Evolutionary conservation across 805 yeast species (phyloP), one percentile per base, ranked within the genome.

Genomic region (Wickerhamomyces xylosicus): DNA sequence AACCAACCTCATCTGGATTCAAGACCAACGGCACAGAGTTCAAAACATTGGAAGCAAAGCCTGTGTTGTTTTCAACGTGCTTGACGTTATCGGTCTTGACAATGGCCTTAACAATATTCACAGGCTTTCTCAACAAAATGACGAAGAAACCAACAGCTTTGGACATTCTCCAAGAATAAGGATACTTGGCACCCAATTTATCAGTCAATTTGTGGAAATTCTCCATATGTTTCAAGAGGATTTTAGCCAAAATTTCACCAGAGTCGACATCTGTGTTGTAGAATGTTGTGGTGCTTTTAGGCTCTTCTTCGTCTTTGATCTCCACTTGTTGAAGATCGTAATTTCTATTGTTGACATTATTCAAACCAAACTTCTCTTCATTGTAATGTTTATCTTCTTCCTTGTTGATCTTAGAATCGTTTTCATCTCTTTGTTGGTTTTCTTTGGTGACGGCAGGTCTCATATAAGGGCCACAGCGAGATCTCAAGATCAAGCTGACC

Each of bases 91-190:
- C 53, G 4, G 52, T 43, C 31, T 45, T 47, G 6, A 48, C 57
- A 22, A 49, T 35, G n/a, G 40, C 43, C 41, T 52, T 50, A 4
- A 49, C 49, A 14, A 38, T 41, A 35, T 47, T 48, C 16, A 52
- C 50, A 1, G 59, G 65, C 33, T 54, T 63, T 42, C 52, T 59
- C 35, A 66, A 41, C 22, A 66, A 43, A 1, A 67, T 61, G 21
- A 66, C 57, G 37, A 66, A 66, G 42, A 66, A 66, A 2, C 63
- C 62, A 2, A 66, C 65, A 8, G 83, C 79, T 48, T 77, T 79
- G 29, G 74, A 65, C 52, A 80, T 67, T 57, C 82, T 70, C 77
- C 79, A 77, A 2, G 86, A 82, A 51, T 77, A 78, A 41, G 74
- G 76, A 51, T 78, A 80, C 45, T 75, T 66, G 19, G 61, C 64